phyloP scores from a whole-genome alignment of 1,284 basidiomycete species.

The Boletus semigastroideus region DNA sequence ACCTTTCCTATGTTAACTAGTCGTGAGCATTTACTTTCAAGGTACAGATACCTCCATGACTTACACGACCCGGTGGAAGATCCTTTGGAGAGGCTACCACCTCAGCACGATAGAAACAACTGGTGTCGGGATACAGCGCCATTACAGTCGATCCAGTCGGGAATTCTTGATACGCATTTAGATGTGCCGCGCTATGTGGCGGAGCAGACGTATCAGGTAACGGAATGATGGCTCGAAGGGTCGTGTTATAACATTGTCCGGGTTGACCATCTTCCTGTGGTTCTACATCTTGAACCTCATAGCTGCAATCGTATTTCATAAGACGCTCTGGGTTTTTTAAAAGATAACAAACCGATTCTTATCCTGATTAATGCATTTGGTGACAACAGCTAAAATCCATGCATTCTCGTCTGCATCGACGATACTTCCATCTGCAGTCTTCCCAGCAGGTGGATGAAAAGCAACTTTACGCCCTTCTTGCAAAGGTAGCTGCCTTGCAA shows the following conservation, averaged over 20 bases:
- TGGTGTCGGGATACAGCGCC: slow-evolving; percentile 82
- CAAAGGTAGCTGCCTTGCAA: slow-evolving; percentile 62
- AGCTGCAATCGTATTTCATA: slow-evolving; percentile 42
- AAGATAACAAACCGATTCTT: slow-evolving; percentile 52
- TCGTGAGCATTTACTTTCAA: slow-evolving; percentile 3
- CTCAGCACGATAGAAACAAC: slow-evolving; percentile 82
- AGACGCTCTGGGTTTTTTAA: not conserved
- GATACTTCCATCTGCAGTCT: slow-evolving; percentile 44
- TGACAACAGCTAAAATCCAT: slow-evolving; percentile 79
- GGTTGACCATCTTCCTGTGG: slow-evolving; percentile 74
- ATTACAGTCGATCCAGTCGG: slow-evolving; percentile 69
- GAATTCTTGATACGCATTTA: slow-evolving; percentile 70
- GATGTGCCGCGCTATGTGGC: slow-evolving; percentile 57
- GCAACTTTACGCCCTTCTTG: slow-evolving; percentile 74
- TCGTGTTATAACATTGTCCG: slow-evolving; percentile 69
- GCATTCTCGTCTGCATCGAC: slow-evolving; percentile 65
- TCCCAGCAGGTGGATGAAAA: slow-evolving; percentile 64
- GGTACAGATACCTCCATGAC: slow-evolving; percentile 17
- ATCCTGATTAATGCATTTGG: slow-evolving; percentile 64
- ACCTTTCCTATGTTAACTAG: slow-evolving; percentile 27
- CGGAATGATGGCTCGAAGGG: slow-evolving; percentile 68
- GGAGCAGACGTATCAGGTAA: slow-evolving; percentile 68
- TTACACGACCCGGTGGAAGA: slow-evolving; percentile 51
- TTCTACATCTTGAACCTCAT: slow-evolving; percentile 80
- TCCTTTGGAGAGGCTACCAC: slow-evolving; percentile 68